Base-by-base conservation (phyloP, 179 eudicot species). In the Spinacia oleracea region DNA sequence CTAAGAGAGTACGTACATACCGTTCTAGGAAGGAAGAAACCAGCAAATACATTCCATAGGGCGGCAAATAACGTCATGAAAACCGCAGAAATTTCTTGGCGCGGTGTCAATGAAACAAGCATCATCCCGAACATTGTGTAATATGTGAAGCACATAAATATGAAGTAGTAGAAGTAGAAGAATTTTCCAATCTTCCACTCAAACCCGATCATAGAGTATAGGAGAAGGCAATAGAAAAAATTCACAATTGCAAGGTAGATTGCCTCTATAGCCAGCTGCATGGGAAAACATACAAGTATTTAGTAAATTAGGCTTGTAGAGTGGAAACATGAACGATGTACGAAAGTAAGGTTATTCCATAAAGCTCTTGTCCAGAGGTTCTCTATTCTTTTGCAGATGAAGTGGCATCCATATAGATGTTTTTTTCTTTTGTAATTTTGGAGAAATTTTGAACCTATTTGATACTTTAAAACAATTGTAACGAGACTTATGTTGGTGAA, bases 31-130 rank as follows among this genome's bases (percentile, higher is more conserved):
- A 94, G 78, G 23, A 91, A 80, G 85, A 94, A 94, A 38, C 98
- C 97, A 1, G 93, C 82, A 79, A 91, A 94, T 66, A 94, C 82
- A 85, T 91, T 94, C 96, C 96, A 94, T 72, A 94, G 87, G 87
- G 86, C 83, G 55, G 87, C 72, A 88, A 94, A 94, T 86, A 92
- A 92, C 43, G 87, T 80, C 91, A 90, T 89, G 64, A 85, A 74
- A 81, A 92, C 85, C 72, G 93, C 88, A 9, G 92, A 90, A 38
- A 94, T 79, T 66, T 94, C 89, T 29, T 78, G 83, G 69, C 84
- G 82, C 1, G 97, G 98, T 12, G 96, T 94, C 20, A 93, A 70
- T 2, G 98, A 89, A 7, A 94, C 89, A 69, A 89, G 86, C 94
- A 91, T 93, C 97, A 93, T 91, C 1, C 98, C 97, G 8, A 83